These are phyloP conservation scores for Suhomyces terraborum DNA, from an alignment of 1,139 yeast genomes.

Conservation along the genomic window DNA sequence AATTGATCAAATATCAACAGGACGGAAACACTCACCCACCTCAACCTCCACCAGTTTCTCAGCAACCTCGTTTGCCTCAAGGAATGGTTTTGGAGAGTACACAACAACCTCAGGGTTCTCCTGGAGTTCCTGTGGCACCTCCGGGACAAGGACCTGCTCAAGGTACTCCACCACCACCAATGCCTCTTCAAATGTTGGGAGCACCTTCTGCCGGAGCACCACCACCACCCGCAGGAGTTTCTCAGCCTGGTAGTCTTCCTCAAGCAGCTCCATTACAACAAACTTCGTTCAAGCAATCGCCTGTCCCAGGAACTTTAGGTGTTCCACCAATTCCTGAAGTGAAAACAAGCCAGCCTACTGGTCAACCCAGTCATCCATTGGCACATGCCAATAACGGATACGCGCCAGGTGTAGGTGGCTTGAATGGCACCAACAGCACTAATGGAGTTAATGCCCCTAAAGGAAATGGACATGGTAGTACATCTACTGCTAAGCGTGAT, in stretches of 20 bases:
- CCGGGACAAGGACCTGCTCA: constrained; percentile 7
- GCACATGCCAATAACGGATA: too few species aligned
- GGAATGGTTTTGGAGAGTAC: constrained; percentile 58
- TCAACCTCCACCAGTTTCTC: constrained; percentile 66
- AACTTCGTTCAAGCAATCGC: constrained; percentile 23
- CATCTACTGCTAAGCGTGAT: constrained; percentile 32
- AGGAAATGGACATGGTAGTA: background rate
- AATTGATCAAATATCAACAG: constrained; percentile 72
- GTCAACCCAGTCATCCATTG: too few species aligned
- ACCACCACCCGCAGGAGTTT: constrained; percentile 8
- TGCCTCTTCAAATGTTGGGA: constrained; percentile 12
- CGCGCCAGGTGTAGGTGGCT: too few species aligned
- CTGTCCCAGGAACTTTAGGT: constrained; percentile 22
- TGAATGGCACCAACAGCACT: too few species aligned
- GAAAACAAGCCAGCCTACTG: constrained; percentile 6
- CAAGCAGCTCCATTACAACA: constrained; percentile 33
- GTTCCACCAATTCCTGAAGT: constrained; percentile 9
- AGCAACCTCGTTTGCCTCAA: constrained; percentile 59
- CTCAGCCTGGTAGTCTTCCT: constrained; percentile 27
- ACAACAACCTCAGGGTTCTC: constrained; percentile 31
- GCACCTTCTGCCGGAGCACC: too few species aligned
- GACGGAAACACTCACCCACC: constrained; percentile 70
- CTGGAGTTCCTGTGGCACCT: constrained; percentile 15
- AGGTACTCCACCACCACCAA: constrained; percentile 3
- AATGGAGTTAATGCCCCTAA: constrained; percentile 8